Evolutionary conservation across 2,329 filamentous ascomycete genomes (phyloP), one percentile per base, ranked within the genome.

Genomic region (Fusarium protoensiforme): DNA sequence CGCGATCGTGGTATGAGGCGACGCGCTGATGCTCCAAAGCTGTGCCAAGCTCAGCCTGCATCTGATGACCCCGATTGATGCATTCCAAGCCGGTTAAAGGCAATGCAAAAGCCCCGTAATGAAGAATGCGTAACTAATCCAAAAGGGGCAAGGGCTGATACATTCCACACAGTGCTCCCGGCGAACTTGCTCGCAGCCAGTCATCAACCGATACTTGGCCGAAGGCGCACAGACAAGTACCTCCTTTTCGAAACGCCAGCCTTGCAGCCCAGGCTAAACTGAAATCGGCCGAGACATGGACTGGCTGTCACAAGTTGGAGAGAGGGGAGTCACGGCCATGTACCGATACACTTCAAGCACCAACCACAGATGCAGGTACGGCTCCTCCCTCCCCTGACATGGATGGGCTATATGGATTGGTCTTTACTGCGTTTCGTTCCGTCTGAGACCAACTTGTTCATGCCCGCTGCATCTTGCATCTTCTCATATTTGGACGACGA

Each of bases 291-390:
- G 39, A 60, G 38, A 71, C 66, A 51, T 56, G 46, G 29, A 61
- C 36, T 60, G 65, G 31, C 33, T 65, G 71, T 65, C 71, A 71
- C 71, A 73, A 39, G 70, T 71, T 65, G 43, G 64, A 66, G 62
- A 67, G 66, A 69, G 46, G 43, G 67, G 61, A 53, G 46, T 53
- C 46, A n/a, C 46, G 53, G 67, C 61, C 62, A 69, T 43, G 65
- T 73, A 64, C 69, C 35, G 54, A 61, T 67, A 56, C 46, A 51
- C 58, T 64, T 69, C 36, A 67, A 74, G 61, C 73, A 74, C 75
- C 70, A 77, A 77, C 75, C 75, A 77, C 61, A 68, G 74, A 75
- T 75, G 75, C 75, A 77, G 75, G 75, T 74, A 73, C 75, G 61
- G 65, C 74, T 69, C 60, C 68, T 66, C 57, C 61, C 60, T 75